Evolutionary conservation across 2,329 filamentous ascomycete species (phyloP), one percentile per base, ranked within the genome.

Genomic region (Hypoxylon sp.): DNA sequence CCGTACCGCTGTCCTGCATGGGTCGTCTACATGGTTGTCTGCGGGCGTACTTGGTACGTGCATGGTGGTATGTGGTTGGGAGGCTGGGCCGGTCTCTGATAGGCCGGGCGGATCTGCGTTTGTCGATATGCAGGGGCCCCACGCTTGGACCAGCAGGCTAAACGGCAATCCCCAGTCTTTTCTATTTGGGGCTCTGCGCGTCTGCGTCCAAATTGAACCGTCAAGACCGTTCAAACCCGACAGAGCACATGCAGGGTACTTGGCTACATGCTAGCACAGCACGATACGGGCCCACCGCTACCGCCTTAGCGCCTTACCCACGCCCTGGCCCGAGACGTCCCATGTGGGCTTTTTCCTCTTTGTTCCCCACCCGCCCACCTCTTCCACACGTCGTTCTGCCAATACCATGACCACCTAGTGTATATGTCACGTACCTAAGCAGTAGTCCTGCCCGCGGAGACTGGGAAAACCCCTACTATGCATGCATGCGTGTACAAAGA

Each of bases 121-220:
- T 60, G 62, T 58, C 56, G 57, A 58, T 58, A 58, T 65, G 62
- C 62, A 65, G 59, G 62, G 62, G 59, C 42, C 48, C 35, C 42
- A 35, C 55, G 60, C 59, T 60, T 49, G 41, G 56, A 48, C 59
- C 53, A 55, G 42, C 10, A 42, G 47, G 13, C 54, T 49, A 57
- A 51, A 21, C 62, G 61, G 55, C 60, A 60, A 58, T 65, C 60
- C 50, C 51, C 62, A 61, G 55, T 43, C n/a, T 46, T 65, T 65
- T 63, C 62, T 65, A 65, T 65, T 65, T 65, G 62, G 62, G 62
- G 62, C 60, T 65, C 62, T 65, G 62, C 62, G n/a, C n/a, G n/a
- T n/a, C n/a, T n/a, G n/a, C n/a, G n/a, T n/a, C n/a, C n/a, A n/a
- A n/a, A n/a, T n/a, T n/a, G n/a, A n/a, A n/a, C n/a, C n/a, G 60